Percentiles rank a stretch among this genome's conserved stretches.
Evolutionary conservation across 2,329 filamentous ascomycete species (phyloP).

Genomic region (Hortaea sp.): DNA sequence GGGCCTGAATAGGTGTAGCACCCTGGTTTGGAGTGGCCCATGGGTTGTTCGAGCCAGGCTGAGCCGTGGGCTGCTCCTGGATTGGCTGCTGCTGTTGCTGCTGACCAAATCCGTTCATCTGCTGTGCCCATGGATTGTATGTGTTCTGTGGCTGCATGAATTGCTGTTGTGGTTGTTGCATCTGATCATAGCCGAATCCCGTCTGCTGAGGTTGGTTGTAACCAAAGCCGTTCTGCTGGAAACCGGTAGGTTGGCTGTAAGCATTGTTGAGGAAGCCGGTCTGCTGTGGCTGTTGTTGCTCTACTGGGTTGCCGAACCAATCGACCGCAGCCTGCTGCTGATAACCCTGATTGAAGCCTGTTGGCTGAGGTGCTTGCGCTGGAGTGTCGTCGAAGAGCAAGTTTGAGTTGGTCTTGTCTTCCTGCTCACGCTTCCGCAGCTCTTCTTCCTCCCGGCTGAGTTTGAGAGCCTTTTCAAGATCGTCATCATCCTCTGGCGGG

Average conservation of each 20-base stretch:
- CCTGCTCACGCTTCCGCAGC: conserved; percentile 70
- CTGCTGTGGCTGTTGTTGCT: conserved; percentile 49
- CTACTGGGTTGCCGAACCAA: conserved; percentile 93
- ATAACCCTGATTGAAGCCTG: conserved; percentile 92
- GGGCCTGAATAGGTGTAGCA: conserved; percentile 60
- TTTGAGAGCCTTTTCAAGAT: conserved; percentile 88
- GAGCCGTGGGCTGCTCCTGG: conserved; percentile 52
- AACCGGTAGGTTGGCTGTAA: conserved; percentile 72
- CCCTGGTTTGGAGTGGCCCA: conserved; percentile 59
- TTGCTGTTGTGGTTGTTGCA: conserved; percentile 41
- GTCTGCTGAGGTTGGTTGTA: conserved; percentile 53
- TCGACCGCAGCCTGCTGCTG: conserved; percentile 94
- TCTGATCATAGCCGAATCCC: conserved; percentile 59
- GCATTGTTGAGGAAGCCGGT: conserved; percentile 59
- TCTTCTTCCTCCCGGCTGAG: conserved; percentile 94
- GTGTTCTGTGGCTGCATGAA: conserved; percentile 50
- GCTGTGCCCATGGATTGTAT: conserved; percentile 38
- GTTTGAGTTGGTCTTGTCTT: conserved; percentile 66
- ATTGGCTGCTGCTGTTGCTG: conserved; percentile 42
- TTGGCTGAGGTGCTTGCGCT: conserved; percentile 57
- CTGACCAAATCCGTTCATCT: conserved; percentile 49
- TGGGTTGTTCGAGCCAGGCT: conserved; percentile 85
- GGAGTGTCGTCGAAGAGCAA: conserved; percentile 78
- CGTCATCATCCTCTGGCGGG: conserved; percentile 56
- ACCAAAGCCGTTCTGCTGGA: conserved; percentile 54